A percentile compares a stretch with the other conserved stretches of the same genome.
These are phyloP conservation scores for Aspergillus pseudoglaucus DNA, from an alignment of 2,329 filamentous ascomycete species.

Conservation along the genomic window DNA sequence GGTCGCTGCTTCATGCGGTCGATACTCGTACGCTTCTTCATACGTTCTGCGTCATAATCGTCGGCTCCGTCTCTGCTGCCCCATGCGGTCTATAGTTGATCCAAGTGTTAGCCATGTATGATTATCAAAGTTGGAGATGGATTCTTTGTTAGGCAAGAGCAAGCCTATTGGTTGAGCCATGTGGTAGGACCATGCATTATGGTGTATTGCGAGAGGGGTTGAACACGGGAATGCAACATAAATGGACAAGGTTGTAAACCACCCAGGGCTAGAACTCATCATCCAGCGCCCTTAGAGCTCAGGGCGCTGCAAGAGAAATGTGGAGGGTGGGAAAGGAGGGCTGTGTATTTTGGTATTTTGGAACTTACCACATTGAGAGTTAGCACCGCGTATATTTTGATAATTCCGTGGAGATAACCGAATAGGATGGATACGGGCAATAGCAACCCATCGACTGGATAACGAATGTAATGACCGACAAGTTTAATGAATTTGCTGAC, in stretches of 20 bases:
- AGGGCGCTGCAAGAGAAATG: conserved; percentile 2
- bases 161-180: no score
- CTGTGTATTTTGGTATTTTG: conserved; percentile 4
- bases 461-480: conserved; percentile 74
- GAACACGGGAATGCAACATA: no score
- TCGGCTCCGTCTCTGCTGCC: conserved; percentile 90
- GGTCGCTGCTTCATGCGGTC: conserved; percentile 26
- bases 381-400: conserved; percentile 81
- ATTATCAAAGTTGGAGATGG: background rate
- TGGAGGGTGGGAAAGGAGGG: background rate
- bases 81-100: conserved; percentile 70
- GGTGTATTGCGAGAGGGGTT: no score
- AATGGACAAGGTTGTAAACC: no score
- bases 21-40: conserved; percentile 42
- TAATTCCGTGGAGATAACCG: conserved; percentile 85
- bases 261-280: no score
- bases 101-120: conserved; percentile 11
- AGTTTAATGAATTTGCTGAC: conserved; percentile 91
- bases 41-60: conserved; percentile 67
- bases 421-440: conserved; percentile 82
- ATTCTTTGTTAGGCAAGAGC: no score
- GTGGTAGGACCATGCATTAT: no score
- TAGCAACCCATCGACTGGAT: conserved; percentile 72
- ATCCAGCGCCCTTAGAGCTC: background rate
- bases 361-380: conserved; percentile 74